Evolutionary conservation across 768 basidiomycete species (phyloP).

Genomic region (Arthromyces matolae): DNA sequence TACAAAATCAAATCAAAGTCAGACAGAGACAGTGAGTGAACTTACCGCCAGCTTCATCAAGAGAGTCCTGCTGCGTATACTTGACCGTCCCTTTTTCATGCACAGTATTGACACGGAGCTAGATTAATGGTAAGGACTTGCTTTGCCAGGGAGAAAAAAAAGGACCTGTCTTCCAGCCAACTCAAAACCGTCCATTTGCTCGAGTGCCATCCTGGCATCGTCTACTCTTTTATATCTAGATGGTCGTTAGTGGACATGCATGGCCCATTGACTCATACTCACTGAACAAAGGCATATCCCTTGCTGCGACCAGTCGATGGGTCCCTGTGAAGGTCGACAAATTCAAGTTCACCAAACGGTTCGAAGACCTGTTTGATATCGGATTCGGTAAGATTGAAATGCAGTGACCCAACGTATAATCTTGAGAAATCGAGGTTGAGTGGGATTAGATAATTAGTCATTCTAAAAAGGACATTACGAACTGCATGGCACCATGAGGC

Average conservation of each 20-base stretch:
- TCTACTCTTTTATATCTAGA: conserved; percentile 82
- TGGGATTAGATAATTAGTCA: neutral
- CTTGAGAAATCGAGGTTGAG: conserved; percentile 36
- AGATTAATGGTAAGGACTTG: conserved; percentile 5
- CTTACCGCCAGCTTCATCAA: conserved; percentile 88
- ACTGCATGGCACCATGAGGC: conserved; percentile 83
- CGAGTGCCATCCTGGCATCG: conserved; percentile 94
- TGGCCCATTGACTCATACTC: conserved; percentile 23
- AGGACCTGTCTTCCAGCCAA: conserved; percentile 89
- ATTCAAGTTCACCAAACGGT: conserved; percentile 96
- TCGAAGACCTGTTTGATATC: conserved; percentile 99
- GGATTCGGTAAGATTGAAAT: conserved; percentile 94
- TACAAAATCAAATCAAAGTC: no score
- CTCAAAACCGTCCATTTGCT: conserved; percentile 99
- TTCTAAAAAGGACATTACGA: conserved; percentile 28
- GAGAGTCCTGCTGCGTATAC: conserved; percentile 71
- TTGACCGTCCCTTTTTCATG: conserved; percentile 83
- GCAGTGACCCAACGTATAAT: conserved; percentile 94
- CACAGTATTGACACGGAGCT: conserved; percentile 89
- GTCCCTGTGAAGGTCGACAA: conserved; percentile 96
- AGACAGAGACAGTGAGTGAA: no score
- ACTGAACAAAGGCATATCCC: conserved; percentile 98
- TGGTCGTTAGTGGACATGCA: neutral
- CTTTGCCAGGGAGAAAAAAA: conserved; percentile 3
- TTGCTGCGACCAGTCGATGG: conserved; percentile 94